Conservation (phyloP, 768 basidiomycete genomes). For the Leccinum disarticulatum region DNA sequence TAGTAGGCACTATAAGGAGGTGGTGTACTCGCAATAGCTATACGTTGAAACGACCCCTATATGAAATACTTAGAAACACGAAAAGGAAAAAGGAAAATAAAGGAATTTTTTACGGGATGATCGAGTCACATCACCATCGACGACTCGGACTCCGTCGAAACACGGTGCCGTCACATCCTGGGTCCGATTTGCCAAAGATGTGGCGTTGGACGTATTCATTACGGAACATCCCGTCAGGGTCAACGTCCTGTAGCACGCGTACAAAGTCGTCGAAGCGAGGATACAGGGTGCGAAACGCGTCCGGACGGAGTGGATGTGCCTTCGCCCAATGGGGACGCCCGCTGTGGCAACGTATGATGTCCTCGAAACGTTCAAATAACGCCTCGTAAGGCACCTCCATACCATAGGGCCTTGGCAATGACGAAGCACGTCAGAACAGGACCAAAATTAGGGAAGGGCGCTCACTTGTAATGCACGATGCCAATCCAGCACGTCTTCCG, state of each 20-base stretch:
- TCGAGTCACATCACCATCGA: slow-evolving; percentile 3
- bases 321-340: slow-evolving; percentile 98
- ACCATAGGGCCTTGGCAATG: slow-evolving; percentile 72
- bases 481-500: slow-evolving; percentile 90
- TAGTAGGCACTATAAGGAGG: slow-evolving; percentile 17
- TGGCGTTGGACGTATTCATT: slow-evolving; percentile 91
- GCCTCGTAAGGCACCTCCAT: slow-evolving; percentile 77
- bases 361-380: slow-evolving; percentile 76
- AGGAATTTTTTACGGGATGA: not conserved
- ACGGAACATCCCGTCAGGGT: slow-evolving; percentile 75
- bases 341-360: slow-evolving; percentile 61
- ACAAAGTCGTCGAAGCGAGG: slow-evolving; percentile 81
- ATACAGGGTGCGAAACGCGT: slow-evolving; percentile 65
- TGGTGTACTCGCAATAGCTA: slow-evolving; percentile 10
- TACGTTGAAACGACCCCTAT: slow-evolving; percentile 4
- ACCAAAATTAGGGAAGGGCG: not conserved
- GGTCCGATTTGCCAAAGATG: slow-evolving; percentile 60
- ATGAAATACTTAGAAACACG: slow-evolving; percentile 6
- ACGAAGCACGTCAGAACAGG: not conserved
- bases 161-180: slow-evolving; percentile 41
- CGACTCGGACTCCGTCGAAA: slow-evolving; percentile 39
- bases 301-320: slow-evolving; percentile 71
- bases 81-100: not conserved
- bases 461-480: slow-evolving; percentile 95
- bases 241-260: slow-evolving; percentile 62